Evolutionary conservation across 768 basidiomycete species (phyloP), one percentile per base, ranked within the genome.

Genomic region (Tephrocybe sp.): DNA sequence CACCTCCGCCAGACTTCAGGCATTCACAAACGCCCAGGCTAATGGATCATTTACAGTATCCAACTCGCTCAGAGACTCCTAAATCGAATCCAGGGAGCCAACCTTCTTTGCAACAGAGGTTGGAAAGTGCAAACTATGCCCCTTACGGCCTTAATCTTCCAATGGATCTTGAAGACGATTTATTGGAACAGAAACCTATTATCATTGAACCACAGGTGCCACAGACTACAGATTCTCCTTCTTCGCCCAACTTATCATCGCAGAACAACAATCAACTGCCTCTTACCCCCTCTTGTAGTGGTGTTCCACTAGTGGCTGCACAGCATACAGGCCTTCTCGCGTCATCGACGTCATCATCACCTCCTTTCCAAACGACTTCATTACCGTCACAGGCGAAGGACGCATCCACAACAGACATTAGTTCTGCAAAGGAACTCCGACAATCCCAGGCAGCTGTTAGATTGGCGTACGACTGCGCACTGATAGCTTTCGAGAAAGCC

Each of bases 41-140:
- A 14, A 45, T 49, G 43, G 47, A 56, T n/a, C n/a, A n/a, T 2
- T 19, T 56, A n/a, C 32, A 49, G 31, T 52, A 56, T 39, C 55
- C 55, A 33, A 49, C 51, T 49, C 46, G 33, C 16, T 16, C 47
- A 17, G 39, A 9, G 26, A 49, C 33, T 30, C 40, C 54, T 32
- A 26, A 3, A 26, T 14, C 16, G 31, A 20, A 12, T 7, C 17
- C 19, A 26, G 39, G 2, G 16, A 16, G 5, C 7, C 39, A 34
- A 12, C 45, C 48, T 13, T 46, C 51, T 22, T 56, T 33, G 35
- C 41, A 45, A 19, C 43, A 42, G 32, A 56, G 46, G 46, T 38
- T 45, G 6, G 39, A 54, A 20, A 47, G n/a, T 39, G 23, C 36
- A 22, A 19, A 20, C 22, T 19, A 36, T 14, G 12, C 35, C 16